A percentile compares a stretch with the other conserved stretches of the same genome.
Conservation (phyloP, 306 rosid genomes). For the Crataegus laevigata region DNA sequence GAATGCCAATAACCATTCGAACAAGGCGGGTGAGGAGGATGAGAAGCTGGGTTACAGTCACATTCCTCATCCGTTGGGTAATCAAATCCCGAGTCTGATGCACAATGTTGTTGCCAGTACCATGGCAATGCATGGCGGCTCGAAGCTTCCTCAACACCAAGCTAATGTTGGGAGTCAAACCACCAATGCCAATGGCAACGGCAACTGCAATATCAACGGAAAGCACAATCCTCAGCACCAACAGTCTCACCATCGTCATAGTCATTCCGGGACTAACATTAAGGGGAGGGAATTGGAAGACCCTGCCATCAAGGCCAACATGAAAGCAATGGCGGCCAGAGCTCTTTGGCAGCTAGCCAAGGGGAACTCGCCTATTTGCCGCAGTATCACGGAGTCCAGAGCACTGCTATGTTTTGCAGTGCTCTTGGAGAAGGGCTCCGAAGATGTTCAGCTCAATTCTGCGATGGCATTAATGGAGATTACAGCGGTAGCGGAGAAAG, state of each 20-base stretch:
- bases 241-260: constrained; percentile 29
- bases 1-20: background rate
- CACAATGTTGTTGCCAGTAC: constrained; percentile 56
- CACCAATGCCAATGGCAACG: constrained; percentile 6
- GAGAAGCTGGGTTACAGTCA: constrained; percentile 19
- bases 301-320: constrained; percentile 52
- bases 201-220: constrained; percentile 25
- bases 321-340: constrained; percentile 90
- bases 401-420: constrained; percentile 84
- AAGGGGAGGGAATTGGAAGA: constrained; percentile 76
- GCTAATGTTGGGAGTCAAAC: constrained; percentile 21
- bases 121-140: constrained; percentile 43
- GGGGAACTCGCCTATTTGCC: constrained; percentile 67
- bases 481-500: constrained; percentile 74
- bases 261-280: constrained; percentile 47
- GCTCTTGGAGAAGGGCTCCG: constrained; percentile 68
- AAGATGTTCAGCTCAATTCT: constrained; percentile 63
- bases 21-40: constrained; percentile 19
- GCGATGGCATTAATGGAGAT: constrained; percentile 97
- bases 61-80: constrained; percentile 52
- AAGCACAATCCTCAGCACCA: constrained; percentile 34
- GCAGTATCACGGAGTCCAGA: constrained; percentile 80
- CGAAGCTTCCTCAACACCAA: constrained; percentile 13
- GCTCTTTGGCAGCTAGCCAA: constrained; percentile 73
- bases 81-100: constrained; percentile 39